Conservation (phyloP, 352 stramenopile species). For the Phytophthora pisi region DNA sequence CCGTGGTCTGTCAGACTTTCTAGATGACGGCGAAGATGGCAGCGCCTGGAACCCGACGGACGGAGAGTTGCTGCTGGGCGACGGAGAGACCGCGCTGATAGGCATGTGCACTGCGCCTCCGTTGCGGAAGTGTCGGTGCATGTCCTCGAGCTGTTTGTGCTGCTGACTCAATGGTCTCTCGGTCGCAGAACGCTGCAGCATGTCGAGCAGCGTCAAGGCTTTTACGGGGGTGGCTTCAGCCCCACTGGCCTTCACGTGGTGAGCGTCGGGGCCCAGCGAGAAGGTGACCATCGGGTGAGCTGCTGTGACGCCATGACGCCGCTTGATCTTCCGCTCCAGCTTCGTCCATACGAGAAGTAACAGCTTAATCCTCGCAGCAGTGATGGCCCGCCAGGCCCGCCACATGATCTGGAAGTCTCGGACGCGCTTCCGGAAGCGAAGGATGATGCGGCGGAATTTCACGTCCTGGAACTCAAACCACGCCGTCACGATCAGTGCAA, state of each 20-base stretch:
- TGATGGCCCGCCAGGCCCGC: conserved; percentile 73
- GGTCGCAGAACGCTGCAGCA: conserved; percentile 25
- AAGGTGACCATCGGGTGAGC: conserved; percentile 8
- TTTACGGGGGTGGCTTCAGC: conserved; percentile 4
- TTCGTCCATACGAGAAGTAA: conserved; percentile 71
- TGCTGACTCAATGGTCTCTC: conserved; percentile 24
- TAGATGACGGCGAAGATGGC: neutral
- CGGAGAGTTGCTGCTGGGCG: conserved; percentile 6
- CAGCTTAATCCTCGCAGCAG: conserved; percentile 72
- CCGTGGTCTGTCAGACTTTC: conserved; percentile 2
- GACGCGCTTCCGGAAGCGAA: conserved; percentile 78
- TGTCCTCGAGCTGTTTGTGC: conserved; percentile 50
- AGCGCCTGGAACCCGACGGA: conserved; percentile 10
- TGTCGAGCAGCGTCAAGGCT: conserved; percentile 28
- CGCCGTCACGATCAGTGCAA: conserved; percentile 69
- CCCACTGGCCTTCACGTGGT: conserved; percentile 11
- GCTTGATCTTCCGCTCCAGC: conserved; percentile 63
- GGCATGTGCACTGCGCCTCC: conserved; percentile 52
- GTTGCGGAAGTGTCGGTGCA: conserved; percentile 71
- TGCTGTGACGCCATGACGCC: conserved; percentile 40
- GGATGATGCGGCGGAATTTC: conserved; percentile 81
- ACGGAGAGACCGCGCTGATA: conserved; percentile 25
- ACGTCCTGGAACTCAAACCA: conserved; percentile 86
- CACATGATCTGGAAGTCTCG: conserved; percentile 79
- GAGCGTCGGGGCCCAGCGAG: neutral